Evolutionary conservation across 2,329 filamentous ascomycete species (phyloP).

Genomic region (Ceratocystis smalleyi): DNA sequence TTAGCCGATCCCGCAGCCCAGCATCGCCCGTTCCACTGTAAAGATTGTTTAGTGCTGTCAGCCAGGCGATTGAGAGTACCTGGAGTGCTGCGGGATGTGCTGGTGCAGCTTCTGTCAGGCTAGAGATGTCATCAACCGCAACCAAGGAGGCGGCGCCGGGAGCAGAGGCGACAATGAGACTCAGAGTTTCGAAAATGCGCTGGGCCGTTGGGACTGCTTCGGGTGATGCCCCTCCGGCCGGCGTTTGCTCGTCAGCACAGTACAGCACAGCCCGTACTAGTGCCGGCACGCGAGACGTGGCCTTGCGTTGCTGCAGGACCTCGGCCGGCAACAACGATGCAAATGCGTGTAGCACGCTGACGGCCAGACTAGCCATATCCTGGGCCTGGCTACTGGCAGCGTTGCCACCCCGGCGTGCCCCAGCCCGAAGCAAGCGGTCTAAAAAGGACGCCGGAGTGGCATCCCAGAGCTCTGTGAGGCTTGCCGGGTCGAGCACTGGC

Average conservation of each 20-base stretch:
- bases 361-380: constrained; percentile 48
- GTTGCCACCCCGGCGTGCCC: constrained; percentile 25
- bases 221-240: background rate
- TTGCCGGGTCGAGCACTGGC: constrained; percentile 32
- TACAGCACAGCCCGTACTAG: constrained; percentile 38
- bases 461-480: constrained; percentile 39
- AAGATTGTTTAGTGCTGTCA: constrained; percentile 29
- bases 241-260: constrained; percentile 5
- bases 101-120: constrained; percentile 42
- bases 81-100: constrained; percentile 39
- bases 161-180: constrained; percentile 37
- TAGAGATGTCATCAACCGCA: constrained; percentile 34
- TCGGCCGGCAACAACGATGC: constrained; percentile 38
- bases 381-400: constrained; percentile 21
- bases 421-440: constrained; percentile 44
- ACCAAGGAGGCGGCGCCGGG: constrained; percentile 36
- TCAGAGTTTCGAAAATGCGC: constrained; percentile 32
- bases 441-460: constrained; percentile 47
- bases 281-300: constrained; percentile 37
- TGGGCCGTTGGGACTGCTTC: background rate
- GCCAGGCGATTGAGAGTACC: constrained; percentile 41
- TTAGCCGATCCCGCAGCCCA: constrained; percentile 19
- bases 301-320: constrained; percentile 29
- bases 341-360: constrained; percentile 49
- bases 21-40: background rate